These are phyloP conservation scores for Lichtheimia ramosa DNA, from an alignment of 371 early-diverging fungal species.

Conservation along the genomic window DNA sequence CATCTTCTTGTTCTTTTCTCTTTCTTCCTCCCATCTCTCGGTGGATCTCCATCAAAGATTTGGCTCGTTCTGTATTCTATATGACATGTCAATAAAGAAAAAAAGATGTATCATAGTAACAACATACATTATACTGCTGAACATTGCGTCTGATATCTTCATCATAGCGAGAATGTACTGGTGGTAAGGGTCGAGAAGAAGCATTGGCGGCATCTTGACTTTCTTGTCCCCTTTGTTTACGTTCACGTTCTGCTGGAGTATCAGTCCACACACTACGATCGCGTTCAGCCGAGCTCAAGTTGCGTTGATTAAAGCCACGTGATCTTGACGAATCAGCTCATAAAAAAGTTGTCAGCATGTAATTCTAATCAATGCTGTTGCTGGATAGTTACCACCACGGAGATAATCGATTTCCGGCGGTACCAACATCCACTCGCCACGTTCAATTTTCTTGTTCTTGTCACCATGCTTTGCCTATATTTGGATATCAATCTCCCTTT, in stretches of 20 bases:
- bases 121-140: slow-evolving; percentile 1
- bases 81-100: not conserved
- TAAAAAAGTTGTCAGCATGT: not conserved
- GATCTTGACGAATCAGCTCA: slow-evolving; percentile 27
- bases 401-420: slow-evolving; percentile 63
- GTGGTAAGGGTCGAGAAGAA: not conserved
- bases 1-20: slow-evolving; percentile 44
- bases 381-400: slow-evolving; percentile 35
- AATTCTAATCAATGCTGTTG: not conserved
- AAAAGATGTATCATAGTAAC: not conserved
- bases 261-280: slow-evolving; percentile 64
- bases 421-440: slow-evolving; percentile 72
- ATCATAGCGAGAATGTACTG: not conserved
- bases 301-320: slow-evolving; percentile 32
- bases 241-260: slow-evolving; percentile 59
- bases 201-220: slow-evolving; percentile 1
- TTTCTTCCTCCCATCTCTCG: slow-evolving; percentile 16
- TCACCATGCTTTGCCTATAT: not conserved
- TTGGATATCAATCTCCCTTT: not conserved
- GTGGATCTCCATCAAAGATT: slow-evolving; percentile 57
- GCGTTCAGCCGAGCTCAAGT: slow-evolving; percentile 19
- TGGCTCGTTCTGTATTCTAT: slow-evolving; percentile 38
- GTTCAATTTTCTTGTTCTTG: slow-evolving; percentile 35
- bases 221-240: slow-evolving; percentile 19
- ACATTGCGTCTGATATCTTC: slow-evolving; percentile 1